phyloP scores from a whole-genome alignment of 2,329 filamentous ascomycete genomes.

The Neurospora crassa region DNA sequence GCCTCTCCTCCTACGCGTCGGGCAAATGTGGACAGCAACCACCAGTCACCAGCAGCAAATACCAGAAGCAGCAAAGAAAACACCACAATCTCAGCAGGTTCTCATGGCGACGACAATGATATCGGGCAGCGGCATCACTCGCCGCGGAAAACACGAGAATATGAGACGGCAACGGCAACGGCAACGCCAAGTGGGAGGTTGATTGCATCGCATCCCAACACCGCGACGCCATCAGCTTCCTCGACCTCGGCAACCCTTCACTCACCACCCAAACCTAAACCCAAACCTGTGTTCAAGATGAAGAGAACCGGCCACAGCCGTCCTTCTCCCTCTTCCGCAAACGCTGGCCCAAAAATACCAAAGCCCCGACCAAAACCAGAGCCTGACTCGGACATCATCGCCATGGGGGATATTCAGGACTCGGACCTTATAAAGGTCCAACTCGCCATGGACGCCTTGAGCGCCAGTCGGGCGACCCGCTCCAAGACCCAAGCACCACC shows the following conservation, averaged over 20 bases:
- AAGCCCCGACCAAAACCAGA: not conserved
- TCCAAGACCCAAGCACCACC: not conserved
- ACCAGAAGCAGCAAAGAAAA: not conserved
- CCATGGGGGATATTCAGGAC: not conserved
- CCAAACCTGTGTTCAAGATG: slow-evolving; percentile 10
- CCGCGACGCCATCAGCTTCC: not conserved
- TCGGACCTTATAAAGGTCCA: not conserved
- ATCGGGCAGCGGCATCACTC: not conserved
- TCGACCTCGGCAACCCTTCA: not conserved
- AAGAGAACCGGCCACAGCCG: slow-evolving; percentile 9
- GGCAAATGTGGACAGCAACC: not conserved
- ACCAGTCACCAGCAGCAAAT: not conserved
- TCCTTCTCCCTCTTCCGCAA: slow-evolving; percentile 5
- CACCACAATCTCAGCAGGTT: not conserved
- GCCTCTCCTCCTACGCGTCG: not conserved
- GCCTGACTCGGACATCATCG: not conserved
- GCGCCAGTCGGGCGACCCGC: not conserved
- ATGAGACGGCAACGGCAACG: not conserved
- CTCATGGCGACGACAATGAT: not conserved
- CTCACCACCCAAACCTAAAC: not conserved
- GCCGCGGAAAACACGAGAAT: not conserved
- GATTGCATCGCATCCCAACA: not conserved
- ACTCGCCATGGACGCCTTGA: not conserved
- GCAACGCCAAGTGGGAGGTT: not conserved
- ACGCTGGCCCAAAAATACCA: not conserved